Evolutionary conservation across 129 eudicot species (phyloP).

Genomic region (Ambrosia trifida): DNA sequence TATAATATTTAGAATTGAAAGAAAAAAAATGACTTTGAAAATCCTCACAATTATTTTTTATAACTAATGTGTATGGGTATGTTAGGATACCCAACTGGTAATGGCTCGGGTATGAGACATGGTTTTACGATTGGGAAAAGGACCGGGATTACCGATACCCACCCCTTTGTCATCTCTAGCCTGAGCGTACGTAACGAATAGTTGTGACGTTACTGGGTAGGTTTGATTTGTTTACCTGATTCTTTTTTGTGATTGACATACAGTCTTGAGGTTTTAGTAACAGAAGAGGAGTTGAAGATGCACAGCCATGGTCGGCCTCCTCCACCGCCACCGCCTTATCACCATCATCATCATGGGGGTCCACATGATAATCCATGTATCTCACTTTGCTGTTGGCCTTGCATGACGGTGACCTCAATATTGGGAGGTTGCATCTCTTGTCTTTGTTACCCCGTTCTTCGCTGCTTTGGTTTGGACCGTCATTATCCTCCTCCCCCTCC

Average conservation of each 20-base stretch:
- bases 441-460: constrained; percentile 60
- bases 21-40: too few relatives aligned
- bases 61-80: too few relatives aligned
- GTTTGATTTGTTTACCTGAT: too few relatives aligned
- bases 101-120: too few relatives aligned
- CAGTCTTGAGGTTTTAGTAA: background rate
- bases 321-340: constrained; percentile 11
- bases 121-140: too few relatives aligned
- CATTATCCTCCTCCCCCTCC: constrained; percentile 30
- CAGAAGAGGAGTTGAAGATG: constrained; percentile 18
- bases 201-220: too few relatives aligned
- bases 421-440: constrained; percentile 55
- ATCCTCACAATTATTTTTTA: too few relatives aligned
- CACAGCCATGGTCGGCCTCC: constrained; percentile 28
- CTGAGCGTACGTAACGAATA: too few relatives aligned
- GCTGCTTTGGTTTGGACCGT: constrained; percentile 53
- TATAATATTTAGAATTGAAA: too few relatives aligned
- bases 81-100: too few relatives aligned
- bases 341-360: constrained; percentile 21
- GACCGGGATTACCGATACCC: too few relatives aligned
- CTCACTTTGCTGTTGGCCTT: constrained; percentile 59
- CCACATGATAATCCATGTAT: constrained; percentile 32
- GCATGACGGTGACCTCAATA: constrained; percentile 42
- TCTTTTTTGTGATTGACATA: background rate
- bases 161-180: too few relatives aligned